Percentiles rank a stretch among this genome's conserved stretches.
Evolutionary conservation across 2,329 filamentous ascomycete genomes (phyloP).

Genomic region (Ceratocystis destructans): DNA sequence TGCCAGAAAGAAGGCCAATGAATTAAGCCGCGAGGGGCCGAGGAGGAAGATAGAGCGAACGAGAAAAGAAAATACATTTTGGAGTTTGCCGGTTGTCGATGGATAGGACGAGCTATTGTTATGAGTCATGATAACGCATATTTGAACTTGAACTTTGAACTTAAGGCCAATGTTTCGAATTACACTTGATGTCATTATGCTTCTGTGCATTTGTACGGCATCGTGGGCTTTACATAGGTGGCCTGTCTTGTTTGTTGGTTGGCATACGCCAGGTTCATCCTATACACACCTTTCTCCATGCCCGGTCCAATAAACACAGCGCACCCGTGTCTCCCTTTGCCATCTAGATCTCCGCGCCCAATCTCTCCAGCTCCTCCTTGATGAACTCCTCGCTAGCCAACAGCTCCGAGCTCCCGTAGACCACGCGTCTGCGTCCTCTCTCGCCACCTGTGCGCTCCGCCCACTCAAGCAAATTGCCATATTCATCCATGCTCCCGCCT

Average conservation of each 20-base stretch:
- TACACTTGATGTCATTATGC: no score
- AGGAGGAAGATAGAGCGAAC: neutral
- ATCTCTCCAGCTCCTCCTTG: conserved; percentile 45
- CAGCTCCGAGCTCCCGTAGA: conserved; percentile 87
- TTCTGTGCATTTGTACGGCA: no score
- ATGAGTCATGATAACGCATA: neutral
- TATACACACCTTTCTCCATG: neutral
- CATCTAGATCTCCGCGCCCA: conserved; percentile 41
- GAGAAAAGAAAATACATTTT: neutral
- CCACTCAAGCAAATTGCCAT: conserved; percentile 96
- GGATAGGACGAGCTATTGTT: neutral
- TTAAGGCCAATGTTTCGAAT: no score
- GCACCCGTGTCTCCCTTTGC: neutral
- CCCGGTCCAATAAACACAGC: no score
- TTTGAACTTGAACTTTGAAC: neutral
- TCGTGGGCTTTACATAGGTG: no score
- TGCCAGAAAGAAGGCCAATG: conserved; percentile 11
- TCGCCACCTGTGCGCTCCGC: conserved; percentile 60
- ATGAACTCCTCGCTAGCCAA: conserved; percentile 57
- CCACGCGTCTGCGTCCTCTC: conserved; percentile 57
- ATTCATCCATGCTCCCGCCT: conserved; percentile 97
- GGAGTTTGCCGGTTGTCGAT: no score
- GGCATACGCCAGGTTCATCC: neutral
- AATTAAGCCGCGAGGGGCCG: neutral
- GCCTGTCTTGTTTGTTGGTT: no score